phyloP scores from a whole-genome alignment of 257 asterid genomes.

The Primulina huaijiensis region DNA sequence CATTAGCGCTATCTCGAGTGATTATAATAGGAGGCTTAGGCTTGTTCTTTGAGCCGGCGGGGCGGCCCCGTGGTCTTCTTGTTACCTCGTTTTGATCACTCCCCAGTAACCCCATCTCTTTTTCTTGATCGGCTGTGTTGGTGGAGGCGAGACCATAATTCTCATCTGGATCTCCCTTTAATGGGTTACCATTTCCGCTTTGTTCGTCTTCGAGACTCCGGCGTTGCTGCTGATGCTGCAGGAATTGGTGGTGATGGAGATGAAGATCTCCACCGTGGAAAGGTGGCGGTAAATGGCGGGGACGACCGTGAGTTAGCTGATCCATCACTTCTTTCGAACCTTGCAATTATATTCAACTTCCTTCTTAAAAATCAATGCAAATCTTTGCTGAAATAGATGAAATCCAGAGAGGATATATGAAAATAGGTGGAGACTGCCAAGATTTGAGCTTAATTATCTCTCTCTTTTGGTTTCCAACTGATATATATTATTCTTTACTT shows the following conservation, averaged over 20 bases:
- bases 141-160: constrained; percentile 22
- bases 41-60: constrained; percentile 82
- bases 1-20: constrained; percentile 89
- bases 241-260: constrained; percentile 57
- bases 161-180: constrained; percentile 53
- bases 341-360: too few species aligned
- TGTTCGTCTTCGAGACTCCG: constrained; percentile 51
- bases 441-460: too few species aligned
- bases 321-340: constrained; percentile 43
- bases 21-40: constrained; percentile 91
- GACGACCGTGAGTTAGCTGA: constrained; percentile 23
- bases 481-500: too few species aligned
- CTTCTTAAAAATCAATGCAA: not conserved
- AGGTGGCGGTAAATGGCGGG: constrained; percentile 42
- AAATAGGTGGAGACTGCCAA: not conserved
- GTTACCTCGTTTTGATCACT: constrained; percentile 31
- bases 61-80: constrained; percentile 79
- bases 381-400: not conserved
- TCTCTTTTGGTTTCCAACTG: not conserved
- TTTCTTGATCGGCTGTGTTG: constrained; percentile 13
- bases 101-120: constrained; percentile 21
- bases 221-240: constrained; percentile 35
- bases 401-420: not conserved
- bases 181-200: constrained; percentile 36
- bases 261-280: constrained; percentile 70